Base-by-base conservation (phyloP, 176 grass and related monocot genomes). In the Bromus sterilis region DNA sequence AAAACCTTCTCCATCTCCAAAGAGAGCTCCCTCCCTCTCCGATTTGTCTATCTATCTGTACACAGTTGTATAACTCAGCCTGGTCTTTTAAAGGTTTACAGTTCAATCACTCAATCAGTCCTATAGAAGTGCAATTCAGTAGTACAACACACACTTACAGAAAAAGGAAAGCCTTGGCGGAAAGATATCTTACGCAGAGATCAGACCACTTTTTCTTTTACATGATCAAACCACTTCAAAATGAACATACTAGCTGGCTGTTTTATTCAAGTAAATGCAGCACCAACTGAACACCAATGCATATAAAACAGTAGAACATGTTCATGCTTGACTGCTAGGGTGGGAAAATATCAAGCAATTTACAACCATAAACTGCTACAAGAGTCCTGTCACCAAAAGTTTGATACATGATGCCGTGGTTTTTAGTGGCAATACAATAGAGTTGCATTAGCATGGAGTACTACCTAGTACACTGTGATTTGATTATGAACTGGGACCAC, bases 391-490 rank as follows among this genome's bases (percentile, higher is more conserved):
- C 51, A 71, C 11, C 11, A 23, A 32, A 81, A 56, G 16, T 35
- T 46, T 31, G 29, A 21, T 30, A 33, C 39, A 25, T 44, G 80
- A 59, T 74, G 26, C 37, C 40, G 8, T 1, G 3, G 36, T 34
- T 41, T 82, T 23, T 6, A n/a, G 42, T 72, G 13, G 21, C 35
- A 66, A 66, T 26, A 26, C n/a, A 53, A 53, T 53, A 21, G 35
- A 81, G 74, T 79, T 61, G 81, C 57, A 66, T 57, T 78, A 65
- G 15, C 26, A 55, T 18, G n/a, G 30, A 63, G 51, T 55, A 28
- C 7, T 80, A 80, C 61, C 84, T 87, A 83, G 60, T 76, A 89
- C 76, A 13, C 30, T 56, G 1, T 80, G 63, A 77, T 85, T 77
- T 64, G 53, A 81, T 85, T 42, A 67, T 77, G 6, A 61, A 53